Evolutionary conservation across 2,329 filamentous ascomycete genomes (phyloP).

Genomic region (Penicillium hordei): DNA sequence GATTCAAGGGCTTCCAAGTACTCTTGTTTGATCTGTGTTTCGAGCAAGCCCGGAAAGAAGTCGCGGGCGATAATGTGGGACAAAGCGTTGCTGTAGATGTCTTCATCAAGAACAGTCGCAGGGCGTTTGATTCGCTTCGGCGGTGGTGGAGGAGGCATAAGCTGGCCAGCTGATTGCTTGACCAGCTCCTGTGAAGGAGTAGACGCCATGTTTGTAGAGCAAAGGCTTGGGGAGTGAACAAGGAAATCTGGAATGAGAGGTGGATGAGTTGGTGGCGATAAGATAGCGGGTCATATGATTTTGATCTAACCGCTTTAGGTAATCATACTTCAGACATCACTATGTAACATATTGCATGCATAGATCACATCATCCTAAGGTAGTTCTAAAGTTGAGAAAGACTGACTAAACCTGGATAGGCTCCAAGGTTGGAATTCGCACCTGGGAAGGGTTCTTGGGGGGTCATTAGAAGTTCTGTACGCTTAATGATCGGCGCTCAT

Average conservation of each 20-base stretch:
- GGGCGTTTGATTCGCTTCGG: constrained; percentile 90
- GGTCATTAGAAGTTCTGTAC: no score
- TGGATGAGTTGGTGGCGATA: constrained; percentile 14
- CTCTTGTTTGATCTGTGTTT: constrained; percentile 84
- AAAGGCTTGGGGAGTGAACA: background rate
- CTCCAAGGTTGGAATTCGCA: no score
- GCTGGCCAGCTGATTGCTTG: constrained; percentile 49
- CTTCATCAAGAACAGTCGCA: constrained; percentile 84
- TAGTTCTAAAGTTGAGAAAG: background rate
- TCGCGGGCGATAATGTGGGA: constrained; percentile 95
- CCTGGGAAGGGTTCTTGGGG: no score
- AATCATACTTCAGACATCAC: background rate
- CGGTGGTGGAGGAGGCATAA: constrained; percentile 86
- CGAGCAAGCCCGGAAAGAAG: constrained; percentile 89
- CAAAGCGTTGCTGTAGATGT: constrained; percentile 84
- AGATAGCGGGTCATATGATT: constrained; percentile 20
- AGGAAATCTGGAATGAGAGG: constrained; percentile 2
- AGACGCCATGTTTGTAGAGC: constrained; percentile 28
- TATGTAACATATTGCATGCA: background rate
- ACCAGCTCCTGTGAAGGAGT: constrained; percentile 32
- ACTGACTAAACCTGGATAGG: no score
- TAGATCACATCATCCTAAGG: background rate
- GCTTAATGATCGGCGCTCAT: no score
- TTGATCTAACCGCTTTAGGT: constrained; percentile 9
- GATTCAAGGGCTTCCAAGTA: constrained; percentile 90